Conservation (phyloP, 805 yeast genomes). For the Schizosaccharomyces japonicus region DNA sequence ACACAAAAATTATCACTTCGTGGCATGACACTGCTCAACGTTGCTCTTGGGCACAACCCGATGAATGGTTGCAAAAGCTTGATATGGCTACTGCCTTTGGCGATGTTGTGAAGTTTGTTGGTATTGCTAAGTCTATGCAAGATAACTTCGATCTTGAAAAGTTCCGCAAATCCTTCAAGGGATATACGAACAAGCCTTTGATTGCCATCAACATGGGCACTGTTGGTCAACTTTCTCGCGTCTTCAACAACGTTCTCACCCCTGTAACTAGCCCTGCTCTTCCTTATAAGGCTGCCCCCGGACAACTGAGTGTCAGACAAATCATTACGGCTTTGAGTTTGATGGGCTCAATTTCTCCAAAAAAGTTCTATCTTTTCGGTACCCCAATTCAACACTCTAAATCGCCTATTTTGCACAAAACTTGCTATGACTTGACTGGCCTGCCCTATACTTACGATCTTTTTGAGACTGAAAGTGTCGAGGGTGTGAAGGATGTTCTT, state of each 20-base stretch:
- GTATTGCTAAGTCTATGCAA: conserved; percentile 35
- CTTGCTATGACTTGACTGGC: conserved; percentile 51
- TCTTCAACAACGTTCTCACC: conserved; percentile 49
- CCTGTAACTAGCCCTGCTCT: conserved; percentile 59
- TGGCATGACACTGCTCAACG: conserved; percentile 50
- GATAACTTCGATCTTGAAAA: conserved; percentile 53
- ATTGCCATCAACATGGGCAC: conserved; percentile 67
- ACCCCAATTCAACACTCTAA: conserved; percentile 37
- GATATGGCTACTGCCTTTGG: conserved; percentile 38
- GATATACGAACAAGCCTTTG: conserved; percentile 26
- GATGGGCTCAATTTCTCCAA: conserved; percentile 37
- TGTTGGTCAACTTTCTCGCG: conserved; percentile 54
- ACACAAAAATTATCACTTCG: conserved; percentile 57
- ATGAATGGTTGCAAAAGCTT: conserved; percentile 52
- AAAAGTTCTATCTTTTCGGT: conserved; percentile 18
- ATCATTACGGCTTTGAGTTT: conserved; percentile 32
- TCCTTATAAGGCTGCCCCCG: conserved; percentile 56
- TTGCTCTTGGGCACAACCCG: conserved; percentile 35
- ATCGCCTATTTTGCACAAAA: conserved; percentile 68
- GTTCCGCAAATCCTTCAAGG: conserved; percentile 34
- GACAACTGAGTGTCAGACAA: conserved; percentile 44
- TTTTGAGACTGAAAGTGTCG: conserved; percentile 29
- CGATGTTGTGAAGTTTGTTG: conserved; percentile 66
- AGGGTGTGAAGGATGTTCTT: conserved; percentile 20
- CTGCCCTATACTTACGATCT: conserved; percentile 45